Base-by-base conservation (phyloP, 73 alveolate genomes). In the Tetrahymena borealis region DNA sequence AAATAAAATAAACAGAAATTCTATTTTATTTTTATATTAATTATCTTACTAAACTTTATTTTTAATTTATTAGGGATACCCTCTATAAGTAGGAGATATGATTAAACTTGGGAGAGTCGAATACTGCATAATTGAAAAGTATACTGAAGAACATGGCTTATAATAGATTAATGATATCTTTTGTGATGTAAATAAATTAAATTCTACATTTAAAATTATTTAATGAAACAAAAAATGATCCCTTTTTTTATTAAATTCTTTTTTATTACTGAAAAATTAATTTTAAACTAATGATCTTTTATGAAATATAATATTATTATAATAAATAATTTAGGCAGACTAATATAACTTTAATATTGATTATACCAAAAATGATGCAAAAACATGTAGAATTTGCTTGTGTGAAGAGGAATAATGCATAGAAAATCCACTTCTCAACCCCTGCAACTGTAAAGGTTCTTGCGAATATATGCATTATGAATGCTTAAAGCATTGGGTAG, bases 391-490 rank as follows among this genome's bases (percentile, higher is more conserved):
- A 90, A 94, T 94, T 77, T 94, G 97, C 40, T 41, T 94, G 39
- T 41, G 79, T 60, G 97, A 94, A n/a, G 43, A 38, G 28, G 85
- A 60, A 33, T 9, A 40, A 35, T 39, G 90, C 11, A 32, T 24
- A 12, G 96, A 92, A 37, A 94, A 94, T 40, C 97, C 97, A 1
- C 92, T 94, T 33, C 90, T 94, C 0, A 36, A 91, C 32, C 97
- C 97, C 11, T 94, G 97, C 37, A 94, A 94, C 7, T 94, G 97
- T 39, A 91, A 91, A 33, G 97, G 97, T 39, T 78, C 97, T 15
- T 91, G 92, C 39, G 77, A 93, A 94, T 92, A 38, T 33, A 91
- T 93, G 39, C 97, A 94, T 94, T 93, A 94, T 39, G 78, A 79
- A 32, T 94, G 97, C 43, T 32, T 94, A 78, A 79, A 94, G 91